phyloP scores from a whole-genome alignment of 176 grass and related monocot species.

The bread wheat (Triticum aestivum) region DNA sequence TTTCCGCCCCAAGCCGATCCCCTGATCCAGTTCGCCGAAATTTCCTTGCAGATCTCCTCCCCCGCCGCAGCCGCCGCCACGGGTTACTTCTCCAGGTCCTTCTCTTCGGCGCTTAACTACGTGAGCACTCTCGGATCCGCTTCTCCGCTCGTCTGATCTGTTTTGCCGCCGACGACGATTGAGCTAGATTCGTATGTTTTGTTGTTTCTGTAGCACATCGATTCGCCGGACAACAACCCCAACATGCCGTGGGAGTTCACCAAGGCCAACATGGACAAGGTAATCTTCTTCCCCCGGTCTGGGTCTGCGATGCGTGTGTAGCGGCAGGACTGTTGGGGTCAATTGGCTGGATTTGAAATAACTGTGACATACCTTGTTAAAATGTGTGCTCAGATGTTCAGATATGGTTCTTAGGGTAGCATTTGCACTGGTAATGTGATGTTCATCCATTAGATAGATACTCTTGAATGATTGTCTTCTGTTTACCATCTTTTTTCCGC shows the following conservation, averaged over 20 bases:
- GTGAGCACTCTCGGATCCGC: slow-evolving; percentile 54
- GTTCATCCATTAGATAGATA: background rate
- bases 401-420: background rate
- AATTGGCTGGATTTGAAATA: background rate
- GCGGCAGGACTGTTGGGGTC: background rate
- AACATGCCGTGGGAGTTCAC: slow-evolving; percentile 74
- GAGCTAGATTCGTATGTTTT: background rate
- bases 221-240: slow-evolving; percentile 86
- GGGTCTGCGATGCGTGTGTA: background rate
- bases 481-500: background rate
- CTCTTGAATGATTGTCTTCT: background rate
- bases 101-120: slow-evolving; percentile 85
- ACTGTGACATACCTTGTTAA: background rate
- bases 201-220: slow-evolving; percentile 72
- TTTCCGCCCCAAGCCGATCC: background rate
- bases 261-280: slow-evolving; percentile 75
- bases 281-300: slow-evolving; percentile 5
- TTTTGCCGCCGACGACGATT: slow-evolving; percentile 1
- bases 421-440: background rate
- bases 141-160: slow-evolving; percentile 34
- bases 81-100: slow-evolving; percentile 34
- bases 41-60: slow-evolving; percentile 32
- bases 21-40: slow-evolving; percentile 9
- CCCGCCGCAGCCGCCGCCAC: slow-evolving; percentile 4
- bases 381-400: slow-evolving; percentile 1